Base-by-base conservation (phyloP, 1,139 yeast species). In the Taphrina deformans region DNA sequence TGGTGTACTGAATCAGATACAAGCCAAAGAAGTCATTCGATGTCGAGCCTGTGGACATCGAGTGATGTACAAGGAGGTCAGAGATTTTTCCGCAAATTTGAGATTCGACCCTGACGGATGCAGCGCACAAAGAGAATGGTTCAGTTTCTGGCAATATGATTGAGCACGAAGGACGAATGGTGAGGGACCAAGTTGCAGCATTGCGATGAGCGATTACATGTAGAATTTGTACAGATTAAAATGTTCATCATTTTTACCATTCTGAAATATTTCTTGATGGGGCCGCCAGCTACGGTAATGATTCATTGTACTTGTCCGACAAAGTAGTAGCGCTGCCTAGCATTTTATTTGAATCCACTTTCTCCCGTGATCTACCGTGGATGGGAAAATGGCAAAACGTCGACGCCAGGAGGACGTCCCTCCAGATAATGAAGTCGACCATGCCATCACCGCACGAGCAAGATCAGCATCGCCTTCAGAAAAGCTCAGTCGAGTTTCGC, bases 1-100 rank as follows among this genome's bases (percentile, higher is more conserved):
- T 78, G 96, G 97, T 12, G 85, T 93, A 67, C 86, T 88, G 64
- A 88, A 92, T 72, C 85, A 96, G 5, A 83, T 93, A 72, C 87
- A 92, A 67, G 90, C 93, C 79, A 90, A 89, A 72, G 99, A 93
- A 77, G 96, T 98, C 63, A 96, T 93, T 70, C 89, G 99, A 80
- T 93, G 99, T 80, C 92, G 92, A 78, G 96, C 92, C 73, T 93
- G 99, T 78, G 99, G 99, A 68, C 99, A 93, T 79, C 87, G 99
- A 79, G 98, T 93, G 69, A 81, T 93, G 71, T 90, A 93, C 80
- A 93, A 93, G 80, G 96, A 97, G 70, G 63, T 59, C 14, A 6
- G 46, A 5, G 12, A 38, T n/a, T 4, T 14, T 44, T 9, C 26
- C 23, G 26, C 7, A 14, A 35, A 4, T 14, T 14, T 14, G 40